A percentile compares a stretch with the other conserved stretches of the same genome.
phyloP scores from a whole-genome alignment of 495 filamentous ascomycete species.

The Monascus purpureus region DNA sequence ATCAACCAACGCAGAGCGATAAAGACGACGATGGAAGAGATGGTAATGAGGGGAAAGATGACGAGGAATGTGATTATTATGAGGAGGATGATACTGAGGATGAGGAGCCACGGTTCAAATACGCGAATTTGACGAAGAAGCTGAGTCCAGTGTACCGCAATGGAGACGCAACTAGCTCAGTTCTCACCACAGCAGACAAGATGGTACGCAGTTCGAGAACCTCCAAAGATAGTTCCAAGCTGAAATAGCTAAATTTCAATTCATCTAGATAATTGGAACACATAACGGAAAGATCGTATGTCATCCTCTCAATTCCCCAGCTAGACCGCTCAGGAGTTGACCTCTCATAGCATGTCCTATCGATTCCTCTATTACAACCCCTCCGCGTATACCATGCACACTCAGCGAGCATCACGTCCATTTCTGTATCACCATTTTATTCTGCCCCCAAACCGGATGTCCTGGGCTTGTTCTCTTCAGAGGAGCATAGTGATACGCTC shows the following conservation, averaged over 20 bases:
- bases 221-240: slow-evolving; percentile 1
- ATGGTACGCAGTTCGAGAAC: slow-evolving; percentile 47
- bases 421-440: slow-evolving; percentile 85
- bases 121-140: slow-evolving; percentile 68
- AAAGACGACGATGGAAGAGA: slow-evolving; percentile 10
- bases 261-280: slow-evolving; percentile 86
- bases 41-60: slow-evolving; percentile 13
- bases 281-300: slow-evolving; percentile 95
- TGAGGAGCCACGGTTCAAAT: slow-evolving; percentile 92
- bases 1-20: slow-evolving; percentile 2
- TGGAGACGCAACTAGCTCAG: slow-evolving; percentile 84
- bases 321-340: slow-evolving; percentile 8
- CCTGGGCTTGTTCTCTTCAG: slow-evolving; percentile 27
- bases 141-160: slow-evolving; percentile 76
- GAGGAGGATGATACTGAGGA: slow-evolving; percentile 75
- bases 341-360: slow-evolving; percentile 61
- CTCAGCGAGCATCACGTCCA: slow-evolving; percentile 71
- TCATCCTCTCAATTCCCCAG: slow-evolving; percentile 5
- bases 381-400: slow-evolving; percentile 83
- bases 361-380: slow-evolving; percentile 62
- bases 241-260: slow-evolving; percentile 8
- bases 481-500: slow-evolving; percentile 29
- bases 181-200: slow-evolving; percentile 84
- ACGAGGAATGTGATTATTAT: slow-evolving; percentile 23
- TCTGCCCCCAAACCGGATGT: slow-evolving; percentile 51